Base-by-base conservation (phyloP, 768 basidiomycete genomes). In the Cyathus striatus region DNA sequence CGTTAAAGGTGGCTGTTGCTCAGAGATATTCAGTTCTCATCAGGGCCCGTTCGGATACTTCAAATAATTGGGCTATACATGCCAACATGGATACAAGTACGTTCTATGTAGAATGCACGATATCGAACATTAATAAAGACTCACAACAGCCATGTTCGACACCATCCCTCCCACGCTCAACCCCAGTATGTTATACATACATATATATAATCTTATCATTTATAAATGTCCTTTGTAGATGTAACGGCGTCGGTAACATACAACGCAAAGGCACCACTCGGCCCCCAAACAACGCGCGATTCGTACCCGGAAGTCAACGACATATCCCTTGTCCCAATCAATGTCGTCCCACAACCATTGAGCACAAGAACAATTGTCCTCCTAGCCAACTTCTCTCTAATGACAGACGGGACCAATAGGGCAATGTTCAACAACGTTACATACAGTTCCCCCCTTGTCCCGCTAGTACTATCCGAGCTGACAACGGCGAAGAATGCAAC, bases 1-100 rank as follows among this genome's bases (percentile, higher is more conserved):
- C 9, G 10, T 10, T 37, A 10, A 37, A 21, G 14, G 18, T 37
- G 10, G 20, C 36, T 10, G 36, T 18, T n/a, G 36, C 36, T 21
- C 36, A 37, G 36, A n/a, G 36, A 37, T 37, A 37, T 21, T 37
- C 36, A n/a, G 36, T 37, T 21, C 36, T 37, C 17, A 18, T 37
- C 17, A 37, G 13, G 10, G 14, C 36, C 10, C 36, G 20, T 12
- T 13, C 10, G 10, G 36, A 37, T 37, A 37, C 36, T 21, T 37
- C 36, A 9, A 10, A 21, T 18, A 37, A 37, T 18, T 37, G 14
- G 36, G 36, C 36, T 10, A 37, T 37, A 10, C 36, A 37, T 18
- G 20, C 36, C 12, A 37, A 37, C 17, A 37, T 37, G 36, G 36
- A 37, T 21, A 37, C 36, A 13, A 21, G 20, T 21, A 37, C 18